phyloP scores from a whole-genome alignment of 495 filamentous ascomycete species.

The Talaromyces ruber region DNA sequence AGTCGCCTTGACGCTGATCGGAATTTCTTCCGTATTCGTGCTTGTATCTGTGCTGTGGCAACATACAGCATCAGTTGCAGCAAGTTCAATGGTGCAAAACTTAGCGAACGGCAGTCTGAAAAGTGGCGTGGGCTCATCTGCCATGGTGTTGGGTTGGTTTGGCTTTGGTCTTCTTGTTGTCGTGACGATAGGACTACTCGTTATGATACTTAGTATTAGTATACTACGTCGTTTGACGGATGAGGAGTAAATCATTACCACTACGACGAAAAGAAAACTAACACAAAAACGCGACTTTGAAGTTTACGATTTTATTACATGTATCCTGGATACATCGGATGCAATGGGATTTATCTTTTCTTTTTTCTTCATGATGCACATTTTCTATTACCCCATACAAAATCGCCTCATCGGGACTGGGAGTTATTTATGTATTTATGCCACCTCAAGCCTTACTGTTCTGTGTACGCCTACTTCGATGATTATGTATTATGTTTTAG shows the following conservation, averaged over 20 bases:
- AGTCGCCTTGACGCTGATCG: conserved; percentile 57
- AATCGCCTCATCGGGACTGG: background rate
- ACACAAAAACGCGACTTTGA: background rate
- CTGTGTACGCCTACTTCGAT: conserved; percentile 6
- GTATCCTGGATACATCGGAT: background rate
- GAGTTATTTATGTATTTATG: conserved; percentile 5
- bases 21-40: conserved; percentile 60
- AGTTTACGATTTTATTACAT: background rate
- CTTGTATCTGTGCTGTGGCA: conserved; percentile 63
- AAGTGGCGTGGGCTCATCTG: conserved; percentile 80
- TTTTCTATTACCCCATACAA: background rate
- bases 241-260: conserved; percentile 21
- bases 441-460: background rate
- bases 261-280: background rate
- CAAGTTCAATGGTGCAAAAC: conserved; percentile 86
- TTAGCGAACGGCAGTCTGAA: conserved; percentile 89
- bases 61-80: conserved; percentile 91
- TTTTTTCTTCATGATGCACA: background rate
- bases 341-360: background rate
- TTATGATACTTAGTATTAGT: conserved; percentile 90
- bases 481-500: conserved; percentile 5
- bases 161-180: conserved; percentile 86
- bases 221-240: conserved; percentile 52
- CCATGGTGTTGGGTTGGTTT: conserved; percentile 97
- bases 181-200: conserved; percentile 84